Conservation (phyloP, 2,329 filamentous ascomycete species). For the Fusarium nygamai region DNA sequence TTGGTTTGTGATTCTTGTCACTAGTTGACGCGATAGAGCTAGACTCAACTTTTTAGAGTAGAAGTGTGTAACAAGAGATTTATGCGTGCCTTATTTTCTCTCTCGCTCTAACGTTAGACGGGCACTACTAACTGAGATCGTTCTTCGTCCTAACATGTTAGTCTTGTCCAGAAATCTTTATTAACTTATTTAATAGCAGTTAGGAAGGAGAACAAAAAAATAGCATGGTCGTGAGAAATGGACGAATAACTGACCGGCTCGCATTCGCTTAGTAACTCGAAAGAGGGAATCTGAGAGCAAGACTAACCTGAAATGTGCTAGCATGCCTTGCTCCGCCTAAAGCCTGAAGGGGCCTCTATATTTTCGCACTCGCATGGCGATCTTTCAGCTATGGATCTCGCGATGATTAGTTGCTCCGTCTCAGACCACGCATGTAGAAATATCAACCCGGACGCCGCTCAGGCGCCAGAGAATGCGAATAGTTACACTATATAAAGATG, state of each 20-base stretch:
- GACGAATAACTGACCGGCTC: background rate
- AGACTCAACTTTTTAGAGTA: background rate
- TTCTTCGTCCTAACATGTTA: accelerated
- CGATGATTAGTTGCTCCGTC: background rate
- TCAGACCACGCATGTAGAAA: background rate
- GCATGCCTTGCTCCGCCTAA: accelerated
- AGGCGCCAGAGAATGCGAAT: background rate
- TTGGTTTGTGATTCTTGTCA: background rate
- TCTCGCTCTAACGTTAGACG: accelerated
- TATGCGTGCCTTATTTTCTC: accelerated
- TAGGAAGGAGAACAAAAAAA: background rate
- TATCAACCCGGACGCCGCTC: background rate
- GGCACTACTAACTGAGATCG: accelerated
- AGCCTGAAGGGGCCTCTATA: background rate
- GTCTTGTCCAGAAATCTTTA: accelerated
- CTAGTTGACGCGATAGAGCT: background rate
- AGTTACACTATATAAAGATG: background rate
- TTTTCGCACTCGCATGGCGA: background rate
- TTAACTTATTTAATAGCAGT: accelerated
- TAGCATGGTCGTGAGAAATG: background rate
- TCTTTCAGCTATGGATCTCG: background rate
- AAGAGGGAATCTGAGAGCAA: background rate
- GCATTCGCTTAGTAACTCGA: background rate
- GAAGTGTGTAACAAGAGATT: background rate
- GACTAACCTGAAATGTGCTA: background rate